Base-by-base conservation (phyloP, 495 filamentous ascomycete genomes). In the Penicillium robsamsonii region DNA sequence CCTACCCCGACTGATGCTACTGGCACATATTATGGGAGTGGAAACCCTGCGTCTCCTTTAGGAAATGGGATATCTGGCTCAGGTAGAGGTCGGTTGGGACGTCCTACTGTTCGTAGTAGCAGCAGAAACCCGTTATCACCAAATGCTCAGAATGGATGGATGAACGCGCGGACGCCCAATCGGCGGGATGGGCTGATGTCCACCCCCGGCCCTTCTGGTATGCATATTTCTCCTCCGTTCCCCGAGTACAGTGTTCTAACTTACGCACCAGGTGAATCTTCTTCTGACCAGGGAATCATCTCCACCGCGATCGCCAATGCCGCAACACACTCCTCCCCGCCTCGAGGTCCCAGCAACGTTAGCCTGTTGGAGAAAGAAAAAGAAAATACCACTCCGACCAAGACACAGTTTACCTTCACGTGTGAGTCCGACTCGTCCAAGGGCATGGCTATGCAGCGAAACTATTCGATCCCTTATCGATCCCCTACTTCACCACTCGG, bases 321-420 rank as follows among this genome's bases (percentile, higher is more conserved):
- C 24, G 90, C 89, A 46, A 88, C 88, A 50, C 77, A 84, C 17
- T 81, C 86, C 2, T 74, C 79, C 17, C 79, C 79, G 11, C 76
- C 84, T 4, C 76, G 73, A 60, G 87, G 84, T 5, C 80, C 86
- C 56, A 87, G 88, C 61, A 92, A 91, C 63, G 79, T 83, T 38
- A 94, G 89, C 66, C 77, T 93, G 57, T 66, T 94, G 40, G 85
- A 89, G 42, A 88, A 89, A 63, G 82, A 87, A 69, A 88, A 89
- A 63, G 82, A 87, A 69, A 70, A 80, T 17, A 79, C 81, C 8
- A 77, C 79, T 3, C 84, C 79, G 29, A 81, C 84, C 11, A 90
- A 91, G 52, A 85, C 87, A 0, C 90, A 95, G 59, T 97, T 97
- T 63, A 96, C 92, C 15, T 97, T 97, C 69, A 94, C 88, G 2